Base-by-base conservation (phyloP, 2,329 filamentous ascomycete genomes). In the Incumbomyces delicatus region DNA sequence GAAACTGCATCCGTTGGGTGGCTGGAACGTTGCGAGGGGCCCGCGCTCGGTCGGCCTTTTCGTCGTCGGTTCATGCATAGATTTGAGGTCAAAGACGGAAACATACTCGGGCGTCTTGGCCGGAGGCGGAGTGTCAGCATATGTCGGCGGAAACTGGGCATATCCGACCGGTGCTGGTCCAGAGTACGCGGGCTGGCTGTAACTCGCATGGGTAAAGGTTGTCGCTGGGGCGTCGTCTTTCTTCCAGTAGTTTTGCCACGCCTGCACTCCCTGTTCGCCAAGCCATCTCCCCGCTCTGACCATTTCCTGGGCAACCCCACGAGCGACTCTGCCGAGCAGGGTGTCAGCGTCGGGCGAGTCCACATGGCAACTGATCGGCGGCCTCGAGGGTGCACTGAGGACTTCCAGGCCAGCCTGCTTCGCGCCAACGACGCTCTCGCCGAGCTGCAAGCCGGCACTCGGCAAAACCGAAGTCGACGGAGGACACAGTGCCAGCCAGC, bases 241-340 rank as follows among this genome's bases (percentile, higher is more conserved):
- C 43, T 69, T 69, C 68, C 70, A 73, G 53, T 73, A 73, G 48
- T 60, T 71, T 48, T 71, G 70, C 70, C 70, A 73, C 5, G 66
- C 68, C 49, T 72, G 69, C 41, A 71, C 54, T 14, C 70, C 69
- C 53, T 72, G 70, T 44, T 70, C 69, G 37, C 69, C 68, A 57
- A 72, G 66, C 68, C 69, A 73, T 51, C 66, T 66, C 31, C 69
- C 70, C 20, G 69, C 68, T 54, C 64, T 66, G 29, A 72, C 63
- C 20, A 72, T 58, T 54, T 72, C 70, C 52, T 73, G 70, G 5
- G 70, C 66, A n/a, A 72, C 67, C 31, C 70, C 70, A 52, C 69
- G 60, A 22, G 70, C 68, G 14, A 72, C 61, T 50, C 69, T 70
- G 49, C 70, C 67, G 5, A 73, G 58, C 27, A 73, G 58, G 37